Base-by-base conservation (phyloP, 176 grass and related monocot genomes). In the Elymus sibiricus region DNA sequence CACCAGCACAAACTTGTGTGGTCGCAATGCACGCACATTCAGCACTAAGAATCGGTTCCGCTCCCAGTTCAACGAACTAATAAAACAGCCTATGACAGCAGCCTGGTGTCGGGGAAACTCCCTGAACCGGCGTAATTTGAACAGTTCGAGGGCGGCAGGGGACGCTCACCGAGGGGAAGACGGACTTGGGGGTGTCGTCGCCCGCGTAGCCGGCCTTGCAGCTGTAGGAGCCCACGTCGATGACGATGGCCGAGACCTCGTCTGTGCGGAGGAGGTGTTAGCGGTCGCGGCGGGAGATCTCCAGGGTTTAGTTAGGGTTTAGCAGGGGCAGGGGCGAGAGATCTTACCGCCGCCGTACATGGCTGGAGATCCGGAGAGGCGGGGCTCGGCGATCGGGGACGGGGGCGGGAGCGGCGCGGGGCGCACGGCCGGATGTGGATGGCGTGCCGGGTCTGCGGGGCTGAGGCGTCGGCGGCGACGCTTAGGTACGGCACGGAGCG, bases 271-370 rank as follows among this genome's bases (percentile, higher is more conserved):
- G 26, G 40, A 7, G 65, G 82, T 78, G 25, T 51, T 43, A 56
- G 27, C 29, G 19, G 27, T 12, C 12, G 26, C 21, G n/a, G 55
- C 13, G 84, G 65, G 80, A 84, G 69, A 84, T 85, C 81, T 86
- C 79, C 79, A 78, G 76, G 79, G 89, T 85, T 89, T 79, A 81
- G 81, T 66, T 70, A 66, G 86, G 77, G 79, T 74, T 87, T 87
- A 78, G 55, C 17, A 25, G 37, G 71, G 42, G 16, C 15, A 2
- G 71, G 19, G 37, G 75, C 5, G 28, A 89, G 74, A 13, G 39
- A 34, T 67, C 94, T 96, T 89, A 99, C 97, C 97, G 68, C 97
- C 97, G 32, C 97, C 97, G 77, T 99, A 99, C 97, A 99, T 99
- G 74, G 70, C 66, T 90, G 85, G 83, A 64, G 58, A 86, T 69